A percentile compares a stretch with the other conserved stretches of the same genome.
phyloP scores from a whole-genome alignment of 495 filamentous ascomycete species.

The Penicillium turbatum region DNA sequence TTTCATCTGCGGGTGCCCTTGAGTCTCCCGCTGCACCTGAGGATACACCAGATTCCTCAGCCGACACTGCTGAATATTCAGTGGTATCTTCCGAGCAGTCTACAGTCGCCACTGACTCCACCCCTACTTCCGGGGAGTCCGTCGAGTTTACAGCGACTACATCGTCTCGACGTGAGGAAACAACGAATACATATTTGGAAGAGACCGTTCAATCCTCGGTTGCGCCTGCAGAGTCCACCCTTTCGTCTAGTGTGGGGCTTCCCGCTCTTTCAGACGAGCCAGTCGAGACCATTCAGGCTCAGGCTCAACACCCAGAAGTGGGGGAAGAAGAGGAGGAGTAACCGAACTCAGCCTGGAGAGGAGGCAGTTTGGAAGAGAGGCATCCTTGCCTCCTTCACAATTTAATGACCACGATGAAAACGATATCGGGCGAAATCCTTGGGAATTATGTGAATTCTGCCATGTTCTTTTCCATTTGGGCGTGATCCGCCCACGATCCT shows the following conservation, averaged over 20 bases:
- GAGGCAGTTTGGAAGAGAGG: no score
- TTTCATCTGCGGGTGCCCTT: no score
- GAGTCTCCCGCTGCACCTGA: no score
- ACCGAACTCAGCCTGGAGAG: not conserved
- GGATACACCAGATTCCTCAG: no score
- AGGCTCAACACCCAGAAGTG: not conserved
- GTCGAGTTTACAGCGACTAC: not conserved
- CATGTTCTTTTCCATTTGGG: not conserved
- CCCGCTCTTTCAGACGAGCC: not conserved
- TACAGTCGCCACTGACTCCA: not conserved
- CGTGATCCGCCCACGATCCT: no score
- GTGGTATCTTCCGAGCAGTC: not conserved
- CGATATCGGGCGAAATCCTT: slow-evolving; percentile 19
- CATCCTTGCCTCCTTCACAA: not conserved
- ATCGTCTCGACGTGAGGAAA: not conserved
- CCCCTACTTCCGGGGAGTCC: not conserved
- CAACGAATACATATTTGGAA: not conserved
- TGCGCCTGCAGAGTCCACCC: not conserved
- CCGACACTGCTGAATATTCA: no score
- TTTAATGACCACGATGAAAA: slow-evolving; percentile 22
- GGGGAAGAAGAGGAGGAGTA: not conserved
- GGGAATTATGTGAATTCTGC: not conserved
- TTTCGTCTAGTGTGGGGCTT: not conserved
- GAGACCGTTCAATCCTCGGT: not conserved
- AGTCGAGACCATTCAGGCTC: not conserved